Evolutionary conservation across 352 stramenopile genomes (phyloP).

Genomic region (Thraustochytrium striatum): DNA sequence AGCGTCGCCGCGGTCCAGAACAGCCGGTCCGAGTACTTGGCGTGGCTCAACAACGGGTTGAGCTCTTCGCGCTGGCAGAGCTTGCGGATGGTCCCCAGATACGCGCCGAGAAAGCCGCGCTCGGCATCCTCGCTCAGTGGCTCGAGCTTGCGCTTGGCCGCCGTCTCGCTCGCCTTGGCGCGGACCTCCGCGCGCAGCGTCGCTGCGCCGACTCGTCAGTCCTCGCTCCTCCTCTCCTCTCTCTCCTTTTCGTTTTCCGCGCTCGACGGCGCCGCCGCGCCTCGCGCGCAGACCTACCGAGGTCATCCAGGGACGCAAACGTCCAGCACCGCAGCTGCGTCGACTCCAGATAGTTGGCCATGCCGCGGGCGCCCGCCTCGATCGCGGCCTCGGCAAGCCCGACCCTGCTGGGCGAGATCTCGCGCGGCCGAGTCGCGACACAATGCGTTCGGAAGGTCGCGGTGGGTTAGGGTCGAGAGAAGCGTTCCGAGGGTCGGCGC

Average conservation of each 20-base stretch:
- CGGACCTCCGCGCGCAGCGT: neutral
- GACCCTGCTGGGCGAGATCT: no score
- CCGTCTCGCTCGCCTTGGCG: neutral
- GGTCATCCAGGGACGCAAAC: neutral
- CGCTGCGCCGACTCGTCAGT: neutral
- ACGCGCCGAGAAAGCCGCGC: neutral
- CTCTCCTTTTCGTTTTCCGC: neutral
- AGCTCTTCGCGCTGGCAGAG: neutral
- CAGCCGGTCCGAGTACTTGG: neutral
- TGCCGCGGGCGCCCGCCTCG: neutral
- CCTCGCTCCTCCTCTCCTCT: neutral
- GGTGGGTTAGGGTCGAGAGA: no score
- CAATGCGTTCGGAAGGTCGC: no score
- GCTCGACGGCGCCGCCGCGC: no score
- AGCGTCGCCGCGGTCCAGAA: slow-evolving; percentile 70
- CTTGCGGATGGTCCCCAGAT: slow-evolving; percentile 2
- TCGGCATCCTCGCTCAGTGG: slow-evolving; percentile 6
- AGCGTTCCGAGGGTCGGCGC: no score
- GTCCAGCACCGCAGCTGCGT: slow-evolving; percentile 28
- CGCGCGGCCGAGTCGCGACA: no score
- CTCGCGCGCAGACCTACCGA: slow-evolving; percentile 19
- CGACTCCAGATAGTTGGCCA: slow-evolving; percentile 29
- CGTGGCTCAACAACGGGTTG: neutral
- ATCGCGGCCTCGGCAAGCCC: no score
- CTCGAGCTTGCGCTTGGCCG: neutral